Conservation (phyloP, 176 grass and related monocot genomes). For the Phyllostachys edulis region DNA sequence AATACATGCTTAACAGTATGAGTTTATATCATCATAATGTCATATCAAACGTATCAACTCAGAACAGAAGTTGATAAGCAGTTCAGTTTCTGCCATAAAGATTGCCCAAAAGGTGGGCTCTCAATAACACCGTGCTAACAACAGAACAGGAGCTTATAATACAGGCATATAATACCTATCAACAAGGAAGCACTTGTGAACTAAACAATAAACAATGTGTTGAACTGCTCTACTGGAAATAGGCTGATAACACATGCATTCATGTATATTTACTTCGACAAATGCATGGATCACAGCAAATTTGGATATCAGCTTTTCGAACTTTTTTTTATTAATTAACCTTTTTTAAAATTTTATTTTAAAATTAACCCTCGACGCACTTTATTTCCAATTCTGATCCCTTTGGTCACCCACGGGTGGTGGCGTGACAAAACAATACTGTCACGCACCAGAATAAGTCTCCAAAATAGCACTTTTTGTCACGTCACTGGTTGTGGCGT, state of each 20-base stretch:
- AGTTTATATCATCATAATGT: conserved; percentile 21
- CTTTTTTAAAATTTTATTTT: no score
- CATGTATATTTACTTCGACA: background rate
- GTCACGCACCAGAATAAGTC: no score
- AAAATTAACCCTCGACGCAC: no score
- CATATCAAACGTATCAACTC: background rate
- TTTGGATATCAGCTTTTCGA: no score
- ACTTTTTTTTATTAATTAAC: no score
- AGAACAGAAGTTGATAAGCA: background rate
- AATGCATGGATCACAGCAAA: background rate
- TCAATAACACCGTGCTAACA: background rate
- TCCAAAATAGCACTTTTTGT: no score
- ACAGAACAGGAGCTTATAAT: conserved; percentile 9
- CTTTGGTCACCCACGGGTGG: no score
- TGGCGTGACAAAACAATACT: no score
- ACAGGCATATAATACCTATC: background rate
- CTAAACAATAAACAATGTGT: conserved; percentile 14
- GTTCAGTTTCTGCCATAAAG: background rate
- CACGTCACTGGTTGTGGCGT: no score
- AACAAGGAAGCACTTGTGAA: conserved; percentile 20
- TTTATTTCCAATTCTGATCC: no score
- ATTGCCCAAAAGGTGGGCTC: background rate
- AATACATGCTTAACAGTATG: conserved; percentile 27
- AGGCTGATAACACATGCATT: background rate
- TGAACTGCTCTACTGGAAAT: conserved; percentile 10